Conservation (phyloP, 305 asterid species). For the Fraxinus dipetala region DNA sequence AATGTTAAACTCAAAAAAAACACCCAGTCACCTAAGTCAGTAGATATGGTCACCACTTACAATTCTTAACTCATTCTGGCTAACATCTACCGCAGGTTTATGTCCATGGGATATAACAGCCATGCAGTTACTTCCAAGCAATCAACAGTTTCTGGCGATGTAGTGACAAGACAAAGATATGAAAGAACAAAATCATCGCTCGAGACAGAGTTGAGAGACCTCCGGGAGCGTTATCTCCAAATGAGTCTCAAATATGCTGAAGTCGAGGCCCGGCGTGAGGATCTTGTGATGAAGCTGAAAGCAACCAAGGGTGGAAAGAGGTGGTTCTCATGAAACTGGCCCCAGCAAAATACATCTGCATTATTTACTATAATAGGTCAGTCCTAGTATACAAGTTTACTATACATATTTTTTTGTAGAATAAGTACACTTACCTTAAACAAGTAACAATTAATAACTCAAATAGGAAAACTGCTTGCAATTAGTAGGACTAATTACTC, state of each 20-base stretch:
- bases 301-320: slow-evolving; percentile 52
- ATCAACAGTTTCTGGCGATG: slow-evolving; percentile 30
- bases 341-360: slow-evolving; percentile 1
- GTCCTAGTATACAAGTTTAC: neutral
- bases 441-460: neutral
- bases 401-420: neutral
- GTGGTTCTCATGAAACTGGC: slow-evolving; percentile 55
- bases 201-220: slow-evolving; percentile 74
- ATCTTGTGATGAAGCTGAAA: slow-evolving; percentile 86
- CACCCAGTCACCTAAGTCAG: neutral
- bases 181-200: slow-evolving; percentile 67
- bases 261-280: slow-evolving; percentile 83
- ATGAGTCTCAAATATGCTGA: slow-evolving; percentile 95
- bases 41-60: neutral
- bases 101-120: slow-evolving; percentile 30
- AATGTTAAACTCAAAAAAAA: neutral
- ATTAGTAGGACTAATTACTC: neutral
- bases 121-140: slow-evolving; percentile 28
- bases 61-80: neutral
- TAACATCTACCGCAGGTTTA: slow-evolving; percentile 23
- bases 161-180: slow-evolving; percentile 45
- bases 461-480: neutral
- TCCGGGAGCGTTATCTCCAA: slow-evolving; percentile 72
- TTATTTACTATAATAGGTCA: neutral
- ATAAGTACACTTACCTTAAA: slow-evolving; percentile 8